Evolutionary conservation across 495 filamentous ascomycete genomes (phyloP).

Genomic region (Cercophora samala): DNA sequence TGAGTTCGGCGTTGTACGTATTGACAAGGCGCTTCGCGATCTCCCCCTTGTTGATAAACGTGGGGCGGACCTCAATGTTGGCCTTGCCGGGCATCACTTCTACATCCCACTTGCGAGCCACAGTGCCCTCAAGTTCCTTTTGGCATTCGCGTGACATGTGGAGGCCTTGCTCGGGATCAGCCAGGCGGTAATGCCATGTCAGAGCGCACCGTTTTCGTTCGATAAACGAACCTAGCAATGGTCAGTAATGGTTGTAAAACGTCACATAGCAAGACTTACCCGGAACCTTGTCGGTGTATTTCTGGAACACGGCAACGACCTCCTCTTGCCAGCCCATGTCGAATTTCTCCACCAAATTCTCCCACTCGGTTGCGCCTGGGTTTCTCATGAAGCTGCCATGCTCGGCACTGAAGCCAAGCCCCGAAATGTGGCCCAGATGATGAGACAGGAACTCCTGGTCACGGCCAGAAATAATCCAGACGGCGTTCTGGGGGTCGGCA

Average conservation of each 20-base stretch:
- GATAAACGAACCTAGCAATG: conserved; percentile 70
- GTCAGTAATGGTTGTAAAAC: conserved; percentile 6
- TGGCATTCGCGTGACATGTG: conserved; percentile 74
- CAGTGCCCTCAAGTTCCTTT: conserved; percentile 67
- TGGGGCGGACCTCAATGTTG: conserved; percentile 94
- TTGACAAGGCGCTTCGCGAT: conserved; percentile 76
- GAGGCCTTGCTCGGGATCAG: conserved; percentile 75
- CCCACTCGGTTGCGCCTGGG: conserved; percentile 70
- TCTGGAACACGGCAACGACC: conserved; percentile 74
- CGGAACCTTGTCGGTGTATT: conserved; percentile 77
- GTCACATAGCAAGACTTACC: conserved; percentile 45
- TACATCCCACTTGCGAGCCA: conserved; percentile 75
- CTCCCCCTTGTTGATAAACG: conserved; percentile 93
- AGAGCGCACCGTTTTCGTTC: conserved; percentile 88
- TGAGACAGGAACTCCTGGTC: conserved; percentile 84
- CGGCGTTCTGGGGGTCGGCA: conserved; percentile 71
- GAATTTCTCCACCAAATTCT: conserved; percentile 74
- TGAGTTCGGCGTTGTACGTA: conserved; percentile 52
- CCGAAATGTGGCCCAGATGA: conserved; percentile 79
- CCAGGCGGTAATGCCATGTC: conserved; percentile 94
- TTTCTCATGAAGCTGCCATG: conserved; percentile 90
- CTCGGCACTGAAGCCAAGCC: conserved; percentile 87
- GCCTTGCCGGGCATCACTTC: conserved; percentile 96
- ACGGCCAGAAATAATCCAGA: conserved; percentile 97
- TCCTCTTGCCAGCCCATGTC: conserved; percentile 89